Conservation (phyloP, 192 early-diverging fungal species). For the Umbelopsis sp. region DNA sequence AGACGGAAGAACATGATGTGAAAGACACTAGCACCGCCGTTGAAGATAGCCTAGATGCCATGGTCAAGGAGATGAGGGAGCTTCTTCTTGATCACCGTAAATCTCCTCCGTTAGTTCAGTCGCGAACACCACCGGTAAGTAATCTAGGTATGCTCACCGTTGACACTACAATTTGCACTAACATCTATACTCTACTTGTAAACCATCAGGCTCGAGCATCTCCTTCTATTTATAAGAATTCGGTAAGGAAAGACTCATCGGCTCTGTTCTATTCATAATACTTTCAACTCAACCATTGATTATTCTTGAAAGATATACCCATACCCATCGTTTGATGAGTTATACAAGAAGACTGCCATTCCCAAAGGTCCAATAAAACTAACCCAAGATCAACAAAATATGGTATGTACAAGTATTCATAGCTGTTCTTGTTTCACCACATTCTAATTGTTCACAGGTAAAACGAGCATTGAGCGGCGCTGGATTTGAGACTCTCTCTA, state of each 20-base stretch:
- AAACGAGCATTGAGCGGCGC: not conserved
- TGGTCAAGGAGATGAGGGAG: conserved; percentile 9
- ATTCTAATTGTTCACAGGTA: not conserved
- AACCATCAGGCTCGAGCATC: not conserved
- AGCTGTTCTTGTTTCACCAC: not conserved
- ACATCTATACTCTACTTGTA: not conserved
- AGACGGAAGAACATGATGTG: not conserved
- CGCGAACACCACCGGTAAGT: not conserved
- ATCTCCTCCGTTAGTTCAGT: not conserved
- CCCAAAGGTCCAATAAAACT: not conserved
- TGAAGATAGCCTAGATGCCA: conserved; percentile 10
- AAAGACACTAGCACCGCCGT: not conserved
- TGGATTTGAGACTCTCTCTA: not conserved
- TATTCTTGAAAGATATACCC: not conserved
- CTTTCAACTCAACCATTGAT: too few species aligned
- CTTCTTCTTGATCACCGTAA: conserved; percentile 7
- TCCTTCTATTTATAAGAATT: not conserved
- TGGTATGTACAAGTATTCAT: not conserved
- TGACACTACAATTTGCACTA: not conserved
- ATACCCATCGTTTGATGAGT: conserved; percentile 18
- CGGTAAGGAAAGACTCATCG: not conserved
- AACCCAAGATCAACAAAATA: not conserved
- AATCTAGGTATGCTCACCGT: not conserved
- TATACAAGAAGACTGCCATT: conserved; percentile 14
- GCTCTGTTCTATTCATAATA: too few species aligned